Conservation (phyloP, 1,284 basidiomycete species). For the Tilletia caries region DNA sequence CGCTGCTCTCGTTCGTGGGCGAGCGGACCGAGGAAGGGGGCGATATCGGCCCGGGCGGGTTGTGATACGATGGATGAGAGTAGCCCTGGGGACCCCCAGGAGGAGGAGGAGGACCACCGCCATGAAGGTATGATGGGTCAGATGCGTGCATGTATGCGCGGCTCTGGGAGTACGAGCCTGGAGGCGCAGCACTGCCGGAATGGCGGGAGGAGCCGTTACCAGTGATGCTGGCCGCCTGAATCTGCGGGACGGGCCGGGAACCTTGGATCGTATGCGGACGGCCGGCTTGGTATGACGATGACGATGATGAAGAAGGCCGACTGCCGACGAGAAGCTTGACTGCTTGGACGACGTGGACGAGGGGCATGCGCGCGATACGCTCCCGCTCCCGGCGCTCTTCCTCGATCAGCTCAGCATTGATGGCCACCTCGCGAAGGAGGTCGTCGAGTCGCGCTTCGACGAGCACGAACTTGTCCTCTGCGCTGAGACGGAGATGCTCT, state of each 20-base stretch:
- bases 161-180: background rate
- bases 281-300: too few relatives aligned
- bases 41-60: background rate
- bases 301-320: too few relatives aligned
- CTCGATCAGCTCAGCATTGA: slow-evolving; percentile 50
- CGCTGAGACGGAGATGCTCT: slow-evolving; percentile 37
- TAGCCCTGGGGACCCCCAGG: too few relatives aligned
- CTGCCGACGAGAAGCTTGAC: slow-evolving; percentile 40
- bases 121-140: too few relatives aligned
- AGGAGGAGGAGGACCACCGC: too few relatives aligned
- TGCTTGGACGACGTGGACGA: slow-evolving; percentile 34
- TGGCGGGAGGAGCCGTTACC: background rate
- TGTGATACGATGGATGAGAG: background rate
- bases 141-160: background rate
- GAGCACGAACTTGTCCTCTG: slow-evolving; percentile 45
- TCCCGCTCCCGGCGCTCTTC: slow-evolving; percentile 44
- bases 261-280: too few relatives aligned
- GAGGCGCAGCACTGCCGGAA: background rate
- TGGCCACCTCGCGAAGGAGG: slow-evolving; percentile 44
- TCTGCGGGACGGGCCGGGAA: background rate
- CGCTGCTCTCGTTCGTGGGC: background rate
- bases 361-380: slow-evolving; percentile 28
- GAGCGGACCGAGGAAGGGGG: slow-evolving; percentile 1
- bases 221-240: background rate
- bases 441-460: slow-evolving; percentile 47